phyloP scores from a whole-genome alignment of 345 rosid species.

The Gynandropsis gynandra region DNA sequence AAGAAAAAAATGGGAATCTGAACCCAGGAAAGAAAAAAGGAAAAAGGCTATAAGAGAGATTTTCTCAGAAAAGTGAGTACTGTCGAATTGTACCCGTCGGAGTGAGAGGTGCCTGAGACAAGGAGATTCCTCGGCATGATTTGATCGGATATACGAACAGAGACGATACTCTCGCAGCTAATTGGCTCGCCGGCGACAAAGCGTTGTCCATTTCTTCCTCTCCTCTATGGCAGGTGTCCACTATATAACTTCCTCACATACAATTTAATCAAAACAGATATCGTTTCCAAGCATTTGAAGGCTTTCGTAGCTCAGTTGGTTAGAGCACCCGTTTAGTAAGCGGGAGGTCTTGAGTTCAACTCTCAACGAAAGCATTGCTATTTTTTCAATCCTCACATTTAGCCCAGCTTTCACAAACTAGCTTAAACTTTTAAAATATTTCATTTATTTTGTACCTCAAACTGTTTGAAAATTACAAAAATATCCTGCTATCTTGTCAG shows the following conservation, averaged over 20 bases:
- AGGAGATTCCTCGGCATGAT: constrained; percentile 75
- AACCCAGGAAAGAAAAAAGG: background rate
- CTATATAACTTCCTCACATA: too few relatives aligned
- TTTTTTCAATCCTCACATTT: too few relatives aligned
- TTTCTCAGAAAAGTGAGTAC: background rate
- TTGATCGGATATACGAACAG: constrained; percentile 74
- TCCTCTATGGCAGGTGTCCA: too few relatives aligned
- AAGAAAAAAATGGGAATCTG: constrained; percentile 1
- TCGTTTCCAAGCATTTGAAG: too few relatives aligned
- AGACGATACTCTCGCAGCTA: constrained; percentile 34
- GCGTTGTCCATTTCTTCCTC: constrained; percentile 21
- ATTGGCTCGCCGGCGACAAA: constrained; percentile 18
- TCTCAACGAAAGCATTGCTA: constrained; percentile 46
- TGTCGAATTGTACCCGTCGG: constrained; percentile 46
- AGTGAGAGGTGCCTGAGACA: constrained; percentile 60
- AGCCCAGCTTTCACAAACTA: too few relatives aligned
- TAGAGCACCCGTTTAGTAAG: constrained; percentile 96
- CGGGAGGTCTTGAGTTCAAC: constrained; percentile 97
- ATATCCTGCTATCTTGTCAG: too few relatives aligned
- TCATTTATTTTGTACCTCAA: too few relatives aligned
- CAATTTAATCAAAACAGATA: background rate
- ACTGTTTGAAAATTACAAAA: too few relatives aligned
- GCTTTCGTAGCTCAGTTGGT: constrained; percentile 88
- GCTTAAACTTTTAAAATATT: too few relatives aligned
- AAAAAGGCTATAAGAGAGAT: background rate